Evolutionary conservation across 1,284 basidiomycete genomes (phyloP).

Genomic region (Ceratobasidium sp.): DNA sequence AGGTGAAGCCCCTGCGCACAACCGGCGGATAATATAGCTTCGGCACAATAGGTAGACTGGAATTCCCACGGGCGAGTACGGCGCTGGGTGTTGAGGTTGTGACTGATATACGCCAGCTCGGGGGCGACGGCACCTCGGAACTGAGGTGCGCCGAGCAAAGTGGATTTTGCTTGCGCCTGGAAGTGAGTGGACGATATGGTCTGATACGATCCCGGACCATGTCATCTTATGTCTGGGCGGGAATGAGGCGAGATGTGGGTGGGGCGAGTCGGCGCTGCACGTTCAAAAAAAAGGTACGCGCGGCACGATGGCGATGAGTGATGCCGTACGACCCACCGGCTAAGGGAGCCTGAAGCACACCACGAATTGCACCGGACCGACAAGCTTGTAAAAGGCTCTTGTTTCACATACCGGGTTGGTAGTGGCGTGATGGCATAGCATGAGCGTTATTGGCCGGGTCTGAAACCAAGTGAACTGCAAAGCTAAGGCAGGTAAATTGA

Average conservation of each 20-base stretch:
- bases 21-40: constrained; percentile 11
- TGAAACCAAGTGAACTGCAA: background rate
- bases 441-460: background rate
- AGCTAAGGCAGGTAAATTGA: too few relatives aligned
- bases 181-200: constrained; percentile 14
- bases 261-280: background rate
- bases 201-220: constrained; percentile 15
- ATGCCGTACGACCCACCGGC: background rate
- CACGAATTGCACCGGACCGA: constrained; percentile 1
- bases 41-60: background rate
- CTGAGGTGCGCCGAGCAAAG: background rate
- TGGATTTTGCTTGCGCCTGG: background rate
- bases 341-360: background rate
- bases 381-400: background rate
- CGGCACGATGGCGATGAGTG: background rate
- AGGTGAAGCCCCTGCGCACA: background rate
- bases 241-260: constrained; percentile 22
- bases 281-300: background rate
- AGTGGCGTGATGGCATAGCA: background rate
- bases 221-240: constrained; percentile 17
- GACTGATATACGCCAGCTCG: constrained; percentile 18
- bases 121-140: constrained; percentile 11
- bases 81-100: constrained; percentile 30
- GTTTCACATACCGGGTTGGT: background rate
- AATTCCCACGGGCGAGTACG: constrained; percentile 11